A percentile compares a stretch with the other conserved stretches of the same genome.
phyloP scores from a whole-genome alignment of 2,329 filamentous ascomycete genomes.

The Pseudogymnoascus sp. region DNA sequence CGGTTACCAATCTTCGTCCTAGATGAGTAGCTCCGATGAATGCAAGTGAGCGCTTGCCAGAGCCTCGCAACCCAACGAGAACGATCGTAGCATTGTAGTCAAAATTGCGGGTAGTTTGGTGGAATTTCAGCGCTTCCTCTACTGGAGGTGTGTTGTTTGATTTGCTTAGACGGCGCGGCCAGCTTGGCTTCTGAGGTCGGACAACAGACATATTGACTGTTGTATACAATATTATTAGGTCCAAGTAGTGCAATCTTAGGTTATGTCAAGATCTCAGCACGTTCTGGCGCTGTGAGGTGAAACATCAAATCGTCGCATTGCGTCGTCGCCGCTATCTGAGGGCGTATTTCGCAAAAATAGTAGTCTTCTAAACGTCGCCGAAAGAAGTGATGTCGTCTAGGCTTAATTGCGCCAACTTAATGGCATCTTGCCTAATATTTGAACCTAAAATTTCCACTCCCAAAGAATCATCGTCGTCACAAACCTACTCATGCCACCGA shows the following conservation, averaged over 20 bases:
- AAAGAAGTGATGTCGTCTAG: background rate
- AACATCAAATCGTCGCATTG: constrained; percentile 7
- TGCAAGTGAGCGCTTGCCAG: constrained; percentile 68
- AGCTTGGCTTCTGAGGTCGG: background rate
- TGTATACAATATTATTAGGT: background rate
- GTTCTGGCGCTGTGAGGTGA: background rate
- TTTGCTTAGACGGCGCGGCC: background rate
- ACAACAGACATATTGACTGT: background rate
- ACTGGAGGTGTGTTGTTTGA: background rate
- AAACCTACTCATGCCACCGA: background rate
- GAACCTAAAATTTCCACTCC: background rate
- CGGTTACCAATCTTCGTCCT: constrained; percentile 60
- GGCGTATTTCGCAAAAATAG: background rate
- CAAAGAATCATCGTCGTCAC: background rate
- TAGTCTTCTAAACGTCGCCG: background rate
- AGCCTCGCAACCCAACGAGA: constrained; percentile 64
- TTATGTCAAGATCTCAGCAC: background rate
- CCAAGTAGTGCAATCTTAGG: background rate
- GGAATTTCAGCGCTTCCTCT: background rate
- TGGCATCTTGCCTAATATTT: background rate
- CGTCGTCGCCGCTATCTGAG: background rate
- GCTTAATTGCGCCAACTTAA: background rate
- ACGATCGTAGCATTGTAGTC: constrained; percentile 58
- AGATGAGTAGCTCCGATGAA: constrained; percentile 68
- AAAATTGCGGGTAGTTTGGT: constrained; percentile 20